Conservation (phyloP, 495 filamentous ascomycete genomes). For the Hyaloscypha hepaticicola region DNA sequence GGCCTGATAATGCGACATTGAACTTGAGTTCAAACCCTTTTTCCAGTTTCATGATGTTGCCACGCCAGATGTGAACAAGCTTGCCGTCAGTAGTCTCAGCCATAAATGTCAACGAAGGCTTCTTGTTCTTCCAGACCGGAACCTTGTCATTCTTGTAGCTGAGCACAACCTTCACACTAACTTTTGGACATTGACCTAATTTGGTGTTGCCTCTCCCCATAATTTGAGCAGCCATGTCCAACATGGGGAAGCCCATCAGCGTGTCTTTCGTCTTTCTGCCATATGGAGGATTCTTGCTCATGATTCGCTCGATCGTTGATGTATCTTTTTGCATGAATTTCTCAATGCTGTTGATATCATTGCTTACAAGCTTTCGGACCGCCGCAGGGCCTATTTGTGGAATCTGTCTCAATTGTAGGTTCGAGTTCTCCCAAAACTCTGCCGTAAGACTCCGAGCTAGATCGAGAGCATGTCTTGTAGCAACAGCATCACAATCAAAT, state of each 20-base stretch:
- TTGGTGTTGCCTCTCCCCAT: conserved; percentile 36
- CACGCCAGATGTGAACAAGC: conserved; percentile 76
- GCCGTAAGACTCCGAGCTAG: conserved; percentile 76
- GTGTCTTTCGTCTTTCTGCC: conserved; percentile 65
- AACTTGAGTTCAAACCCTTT: conserved; percentile 63
- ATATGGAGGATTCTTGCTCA: conserved; percentile 81
- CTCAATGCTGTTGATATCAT: conserved; percentile 69
- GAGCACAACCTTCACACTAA: conserved; percentile 64
- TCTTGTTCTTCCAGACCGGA: conserved; percentile 59
- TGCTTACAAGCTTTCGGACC: conserved; percentile 72
- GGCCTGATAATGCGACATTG: conserved; percentile 51
- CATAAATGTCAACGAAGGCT: conserved; percentile 70
- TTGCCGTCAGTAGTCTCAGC: conserved; percentile 73
- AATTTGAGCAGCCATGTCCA: conserved; percentile 52
- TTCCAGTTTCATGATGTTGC: conserved; percentile 64
- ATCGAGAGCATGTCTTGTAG: conserved; percentile 70
- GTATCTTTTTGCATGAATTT: conserved; percentile 66
- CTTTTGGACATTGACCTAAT: conserved; percentile 23
- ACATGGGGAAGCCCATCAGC: conserved; percentile 71
- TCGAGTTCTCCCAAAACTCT: conserved; percentile 82
- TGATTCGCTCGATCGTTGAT: conserved; percentile 69
- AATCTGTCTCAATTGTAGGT: conserved; percentile 84
- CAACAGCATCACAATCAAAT: conserved; percentile 61
- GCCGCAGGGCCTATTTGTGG: conserved; percentile 75
- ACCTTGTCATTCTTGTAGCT: conserved; percentile 70